These are phyloP conservation scores for Alnus rubra DNA, from an alignment of 306 rosid genomes.

Conservation along the genomic window DNA sequence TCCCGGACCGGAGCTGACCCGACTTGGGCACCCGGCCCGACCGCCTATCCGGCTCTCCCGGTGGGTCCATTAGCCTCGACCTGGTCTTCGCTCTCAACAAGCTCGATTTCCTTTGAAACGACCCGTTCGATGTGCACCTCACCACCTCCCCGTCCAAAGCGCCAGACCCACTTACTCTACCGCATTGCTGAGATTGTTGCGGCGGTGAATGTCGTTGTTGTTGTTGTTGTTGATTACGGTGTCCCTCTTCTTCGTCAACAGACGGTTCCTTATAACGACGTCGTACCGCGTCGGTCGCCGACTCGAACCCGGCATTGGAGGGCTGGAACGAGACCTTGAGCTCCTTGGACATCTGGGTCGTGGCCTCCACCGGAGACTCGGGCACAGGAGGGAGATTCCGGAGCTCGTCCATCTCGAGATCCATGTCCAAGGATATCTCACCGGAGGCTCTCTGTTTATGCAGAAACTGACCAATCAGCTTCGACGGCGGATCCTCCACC, in stretches of 20 bases:
- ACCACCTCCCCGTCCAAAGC: slow-evolving; percentile 45
- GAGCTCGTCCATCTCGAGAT: slow-evolving; percentile 90
- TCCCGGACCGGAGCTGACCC: slow-evolving; percentile 62
- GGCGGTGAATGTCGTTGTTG: slow-evolving; percentile 28
- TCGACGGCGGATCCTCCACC: slow-evolving; percentile 74
- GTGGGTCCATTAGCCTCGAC: slow-evolving; percentile 86
- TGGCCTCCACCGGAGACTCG: slow-evolving; percentile 47
- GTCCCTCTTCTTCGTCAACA: slow-evolving; percentile 18
- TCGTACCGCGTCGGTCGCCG: slow-evolving; percentile 36
- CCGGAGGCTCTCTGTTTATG: slow-evolving; percentile 80
- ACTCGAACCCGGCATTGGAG: slow-evolving; percentile 17
- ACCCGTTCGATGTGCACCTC: slow-evolving; percentile 71
- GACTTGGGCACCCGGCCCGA: slow-evolving; percentile 48
- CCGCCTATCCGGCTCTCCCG: slow-evolving; percentile 45
- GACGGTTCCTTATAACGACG: slow-evolving; percentile 48
- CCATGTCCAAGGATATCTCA: slow-evolving; percentile 76
- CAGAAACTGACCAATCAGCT: slow-evolving; percentile 66
- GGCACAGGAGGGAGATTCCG: slow-evolving; percentile 44
- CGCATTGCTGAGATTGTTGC: background rate
- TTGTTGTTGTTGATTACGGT: slow-evolving; percentile 35
- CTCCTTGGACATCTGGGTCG: slow-evolving; percentile 45
- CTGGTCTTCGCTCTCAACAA: slow-evolving; percentile 54
- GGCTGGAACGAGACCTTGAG: slow-evolving; percentile 59
- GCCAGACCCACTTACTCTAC: background rate
- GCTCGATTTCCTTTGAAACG: slow-evolving; percentile 48